phyloP scores from a whole-genome alignment of 169 alveolate species.

The Amoebophrya sp. region DNA sequence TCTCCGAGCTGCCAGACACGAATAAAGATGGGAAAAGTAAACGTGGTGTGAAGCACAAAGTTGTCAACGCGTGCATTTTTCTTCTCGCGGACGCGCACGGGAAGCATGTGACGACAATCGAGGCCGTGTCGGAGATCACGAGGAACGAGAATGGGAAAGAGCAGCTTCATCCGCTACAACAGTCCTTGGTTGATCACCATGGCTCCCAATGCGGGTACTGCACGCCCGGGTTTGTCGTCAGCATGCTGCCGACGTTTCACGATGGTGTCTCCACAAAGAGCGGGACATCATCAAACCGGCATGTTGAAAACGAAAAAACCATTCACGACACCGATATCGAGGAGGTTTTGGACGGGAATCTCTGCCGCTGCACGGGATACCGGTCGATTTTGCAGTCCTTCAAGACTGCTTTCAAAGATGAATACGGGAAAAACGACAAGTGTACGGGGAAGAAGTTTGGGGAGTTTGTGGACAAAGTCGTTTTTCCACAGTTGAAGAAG shows the following conservation, averaged over 20 bases:
- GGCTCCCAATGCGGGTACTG: slow-evolving; percentile 36
- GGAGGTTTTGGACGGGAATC: slow-evolving; percentile 24
- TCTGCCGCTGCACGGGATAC: slow-evolving; percentile 32
- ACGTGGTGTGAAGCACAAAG: neutral
- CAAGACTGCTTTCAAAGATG: too few species aligned
- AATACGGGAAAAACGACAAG: too few species aligned
- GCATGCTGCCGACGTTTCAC: neutral
- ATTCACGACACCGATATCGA: too few species aligned
- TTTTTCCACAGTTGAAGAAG: too few species aligned
- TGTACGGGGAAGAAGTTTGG: too few species aligned
- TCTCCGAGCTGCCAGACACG: neutral
- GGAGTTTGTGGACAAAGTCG: too few species aligned
- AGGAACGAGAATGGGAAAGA: too few species aligned
- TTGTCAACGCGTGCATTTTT: slow-evolving; percentile 24
- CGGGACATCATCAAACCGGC: too few species aligned
- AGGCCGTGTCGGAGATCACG: neutral
- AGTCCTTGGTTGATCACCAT: slow-evolving; percentile 25
- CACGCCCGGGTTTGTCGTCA: slow-evolving; percentile 27
- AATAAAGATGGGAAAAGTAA: too few species aligned
- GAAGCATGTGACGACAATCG: neutral
- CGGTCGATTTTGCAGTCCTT: slow-evolving; percentile 18
- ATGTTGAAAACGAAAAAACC: too few species aligned
- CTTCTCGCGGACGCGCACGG: slow-evolving; percentile 24
- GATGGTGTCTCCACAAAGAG: too few species aligned
- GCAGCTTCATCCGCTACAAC: slow-evolving; percentile 25